Percentiles rank a stretch among this genome's conserved stretches.
Conservation (phyloP, 2,329 filamentous ascomycete species). For the Tolypocladium cylindrosporum region DNA sequence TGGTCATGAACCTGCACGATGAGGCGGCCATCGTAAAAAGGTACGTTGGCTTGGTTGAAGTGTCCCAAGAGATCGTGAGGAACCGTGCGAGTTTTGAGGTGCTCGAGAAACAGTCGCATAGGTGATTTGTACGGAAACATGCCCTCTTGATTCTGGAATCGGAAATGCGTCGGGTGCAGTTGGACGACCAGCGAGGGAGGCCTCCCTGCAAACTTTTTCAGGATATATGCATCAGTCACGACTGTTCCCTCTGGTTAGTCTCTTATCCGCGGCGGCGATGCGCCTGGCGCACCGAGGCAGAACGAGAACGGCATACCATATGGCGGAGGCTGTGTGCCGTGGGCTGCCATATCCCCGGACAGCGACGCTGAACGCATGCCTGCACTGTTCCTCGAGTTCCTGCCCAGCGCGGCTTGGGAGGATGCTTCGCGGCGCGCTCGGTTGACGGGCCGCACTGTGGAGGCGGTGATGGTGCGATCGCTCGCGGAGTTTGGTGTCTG, state of each 20-base stretch:
- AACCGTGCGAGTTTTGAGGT: conserved; percentile 65
- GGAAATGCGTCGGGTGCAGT: conserved; percentile 75
- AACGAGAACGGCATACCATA: conserved; percentile 30
- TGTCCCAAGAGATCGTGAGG: conserved; percentile 84
- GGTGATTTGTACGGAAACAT: conserved; percentile 88
- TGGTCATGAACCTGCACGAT: conserved; percentile 94
- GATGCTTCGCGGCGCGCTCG: conserved; percentile 49
- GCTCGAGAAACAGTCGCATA: conserved; percentile 73
- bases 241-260: conserved; percentile 35
- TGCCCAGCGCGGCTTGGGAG: conserved; percentile 27
- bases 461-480: conserved; percentile 27
- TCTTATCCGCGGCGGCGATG: neutral
- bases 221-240: conserved; percentile 63
- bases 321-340: conserved; percentile 36
- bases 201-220: conserved; percentile 67
- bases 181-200: conserved; percentile 81
- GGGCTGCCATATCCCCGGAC: conserved; percentile 28
- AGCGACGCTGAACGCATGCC: conserved; percentile 39
- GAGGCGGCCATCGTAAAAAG: conserved; percentile 88
- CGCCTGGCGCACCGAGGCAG: neutral
- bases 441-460: conserved; percentile 39
- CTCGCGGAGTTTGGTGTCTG: conserved; percentile 22
- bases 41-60: conserved; percentile 59
- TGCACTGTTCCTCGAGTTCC: conserved; percentile 40
- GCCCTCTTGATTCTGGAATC: conserved; percentile 88